phyloP scores from a whole-genome alignment of 345 rosid species.

The Corchorus olitorius region DNA sequence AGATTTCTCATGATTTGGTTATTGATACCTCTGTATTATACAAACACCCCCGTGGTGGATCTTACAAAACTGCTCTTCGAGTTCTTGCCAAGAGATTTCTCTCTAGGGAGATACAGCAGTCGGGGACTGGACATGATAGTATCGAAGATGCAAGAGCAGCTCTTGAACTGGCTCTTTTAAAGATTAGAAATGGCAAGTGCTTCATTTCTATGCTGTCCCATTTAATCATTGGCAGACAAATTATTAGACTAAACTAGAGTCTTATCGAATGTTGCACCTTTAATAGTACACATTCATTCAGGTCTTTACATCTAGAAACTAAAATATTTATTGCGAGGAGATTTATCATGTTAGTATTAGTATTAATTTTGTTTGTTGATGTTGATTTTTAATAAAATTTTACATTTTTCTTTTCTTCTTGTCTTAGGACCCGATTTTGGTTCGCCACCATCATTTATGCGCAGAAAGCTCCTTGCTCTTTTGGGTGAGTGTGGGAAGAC shows the following conservation, averaged over 20 bases:
- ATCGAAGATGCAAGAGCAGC: constrained; percentile 91
- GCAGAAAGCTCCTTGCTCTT: constrained; percentile 67
- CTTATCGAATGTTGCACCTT: not conserved
- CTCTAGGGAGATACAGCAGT: constrained; percentile 77
- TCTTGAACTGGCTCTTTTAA: constrained; percentile 82
- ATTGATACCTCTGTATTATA: constrained; percentile 90
- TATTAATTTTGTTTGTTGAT: constrained; percentile 10
- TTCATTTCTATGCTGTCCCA: not conserved
- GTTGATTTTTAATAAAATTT: constrained; percentile 10
- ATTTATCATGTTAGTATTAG: not conserved
- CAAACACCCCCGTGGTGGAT: constrained; percentile 76
- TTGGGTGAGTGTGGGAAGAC: constrained; percentile 69
- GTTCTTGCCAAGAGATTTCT: constrained; percentile 81
- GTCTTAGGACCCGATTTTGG: constrained; percentile 90
- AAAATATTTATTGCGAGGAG: not conserved
- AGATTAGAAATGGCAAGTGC: constrained; percentile 74
- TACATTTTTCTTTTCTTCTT: constrained; percentile 23
- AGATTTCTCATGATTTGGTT: constrained; percentile 81
- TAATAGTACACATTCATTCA: not conserved
- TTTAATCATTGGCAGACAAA: not conserved
- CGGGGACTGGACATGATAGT: constrained; percentile 85
- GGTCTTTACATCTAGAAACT: not conserved
- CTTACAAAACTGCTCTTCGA: constrained; percentile 82
- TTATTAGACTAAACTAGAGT: not conserved
- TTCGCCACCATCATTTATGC: constrained; percentile 61